Evolutionary conservation across 768 basidiomycete genomes (phyloP), one percentile per base, ranked within the genome.

Genomic region (Lentinula raphanica): DNA sequence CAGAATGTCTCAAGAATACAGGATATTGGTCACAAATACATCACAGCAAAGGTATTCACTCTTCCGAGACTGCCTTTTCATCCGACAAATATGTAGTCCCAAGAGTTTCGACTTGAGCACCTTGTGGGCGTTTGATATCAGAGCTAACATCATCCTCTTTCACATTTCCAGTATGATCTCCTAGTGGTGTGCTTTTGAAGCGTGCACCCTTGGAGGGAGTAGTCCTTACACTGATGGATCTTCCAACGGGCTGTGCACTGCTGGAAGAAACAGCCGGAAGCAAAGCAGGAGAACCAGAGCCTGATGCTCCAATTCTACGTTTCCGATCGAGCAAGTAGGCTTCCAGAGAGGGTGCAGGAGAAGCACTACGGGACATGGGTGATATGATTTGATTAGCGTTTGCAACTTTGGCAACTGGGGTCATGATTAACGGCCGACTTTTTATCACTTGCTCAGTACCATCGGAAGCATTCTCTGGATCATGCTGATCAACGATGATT

Each of bases 111-210:
- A 7, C 32, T 9, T 35, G 32, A 1, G 6, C 32, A 35, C 32
- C 32, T 13, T 35, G 5, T 35, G 32, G 13, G 13, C 13, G 5
- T 35, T 35, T 35, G 9, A 13, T 8, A 8, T 17, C 27, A 23
- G 31, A 25, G 49, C 59, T 15, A 50, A 46, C 17, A 3, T 0
- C 3, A 2, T 28, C 28, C 23, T 8, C 21, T 44, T 19, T 21
- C 9, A 25, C 8, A 21, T 11, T 44, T 25, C 42, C 6, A 44
- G 42, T 27, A 13, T 36, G 66, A 44, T 73, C 67, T 21, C 74
- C 79, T 31, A 88, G 71, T 31, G 87, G 88, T 65, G 82, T 89
- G 65, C 88, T 90, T 81, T 90, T 90, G 72, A 89, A 91, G 59
- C 81, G 76, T 21, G 76, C 73, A 23, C 83, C 84, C 65, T 84